These are phyloP conservation scores for Eucalyptus camaldulensis DNA, from an alignment of 345 rosid species.

Conservation along the genomic window DNA sequence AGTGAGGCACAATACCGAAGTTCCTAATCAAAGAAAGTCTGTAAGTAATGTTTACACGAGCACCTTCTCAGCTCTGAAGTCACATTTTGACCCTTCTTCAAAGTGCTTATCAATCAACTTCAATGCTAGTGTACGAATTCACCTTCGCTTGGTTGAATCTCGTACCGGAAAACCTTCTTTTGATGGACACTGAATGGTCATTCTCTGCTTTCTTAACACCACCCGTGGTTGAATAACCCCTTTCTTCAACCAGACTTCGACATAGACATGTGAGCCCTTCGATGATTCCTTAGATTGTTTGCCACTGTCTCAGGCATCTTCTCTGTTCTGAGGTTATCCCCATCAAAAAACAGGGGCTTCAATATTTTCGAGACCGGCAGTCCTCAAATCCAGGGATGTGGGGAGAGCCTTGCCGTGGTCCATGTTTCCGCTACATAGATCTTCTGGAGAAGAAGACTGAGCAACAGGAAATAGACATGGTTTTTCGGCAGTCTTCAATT, in stretches of 20 bases:
- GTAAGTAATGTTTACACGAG: neutral
- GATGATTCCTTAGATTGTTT: conserved; percentile 55
- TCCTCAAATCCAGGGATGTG: conserved; percentile 14
- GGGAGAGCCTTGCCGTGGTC: conserved; percentile 50
- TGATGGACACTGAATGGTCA: neutral
- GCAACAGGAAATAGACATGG: conserved; percentile 64
- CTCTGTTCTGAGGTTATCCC: conserved; percentile 25
- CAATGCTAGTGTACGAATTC: neutral
- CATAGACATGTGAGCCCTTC: conserved; percentile 59
- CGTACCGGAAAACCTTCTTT: neutral
- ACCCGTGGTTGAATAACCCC: conserved; percentile 30
- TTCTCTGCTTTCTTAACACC: conserved; percentile 19
- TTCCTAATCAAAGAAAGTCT: neutral
- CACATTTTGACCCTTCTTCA: neutral
- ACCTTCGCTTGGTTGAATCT: neutral
- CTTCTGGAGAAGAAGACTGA: conserved; percentile 58
- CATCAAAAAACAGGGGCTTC: conserved; percentile 35
- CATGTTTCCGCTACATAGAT: conserved; percentile 38
- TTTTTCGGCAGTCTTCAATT: conserved; percentile 17
- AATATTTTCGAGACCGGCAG: conserved; percentile 13
- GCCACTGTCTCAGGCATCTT: conserved; percentile 40
- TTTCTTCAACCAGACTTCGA: conserved; percentile 64
- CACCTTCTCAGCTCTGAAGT: neutral
- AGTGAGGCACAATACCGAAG: neutral
- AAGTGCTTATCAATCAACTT: neutral